Base-by-base conservation (phyloP, 257 asterid species). In the Primulina tabacum region DNA sequence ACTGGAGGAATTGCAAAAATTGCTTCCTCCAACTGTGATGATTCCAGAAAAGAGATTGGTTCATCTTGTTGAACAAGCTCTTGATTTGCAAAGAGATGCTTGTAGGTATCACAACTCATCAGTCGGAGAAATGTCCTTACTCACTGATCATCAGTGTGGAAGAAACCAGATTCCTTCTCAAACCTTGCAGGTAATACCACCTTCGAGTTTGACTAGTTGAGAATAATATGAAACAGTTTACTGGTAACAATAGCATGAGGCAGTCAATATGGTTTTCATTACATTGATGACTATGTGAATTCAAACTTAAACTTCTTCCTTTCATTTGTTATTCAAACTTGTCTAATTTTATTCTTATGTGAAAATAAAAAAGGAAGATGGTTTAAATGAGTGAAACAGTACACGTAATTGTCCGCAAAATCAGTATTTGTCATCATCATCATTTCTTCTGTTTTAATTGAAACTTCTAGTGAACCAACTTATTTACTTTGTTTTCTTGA, bases 21-120 rank as follows among this genome's bases (percentile, higher is more conserved):
- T 90, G 81, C 89, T 88, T 80, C 97, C 97, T 14, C 87, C 96
- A 20, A 38, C 90, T 34, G 83, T 90, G 69, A 79, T 88, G 75
- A 82, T 90, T 67, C 94, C 88, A 21, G 94, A 88, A 63, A 81
- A 81, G 37, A 88, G 94, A 78, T 80, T 90, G 85, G 75, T 88
- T 72, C 90, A 86, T 74, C 94, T 90, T 67, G 86, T 90, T 74
- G 97, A 88, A 74, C 96, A 90, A 78, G 96, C 97, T 68, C 92
- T 90, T 68, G 88, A 81, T 73, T 75, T 85, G 76, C 97, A 90
- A 75, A 81, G 78, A 75, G 87, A 81, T 70, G 78, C 87, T 67
- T 90, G 97, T 65, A 82, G 81, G 81, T 88, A 82, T 82, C 97
- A 90, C 82, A 90, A 90, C 79, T 81, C 92, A n/a, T 65, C 69